Base-by-base conservation (phyloP, 1,139 yeast genomes). In the Pichia sp. region DNA sequence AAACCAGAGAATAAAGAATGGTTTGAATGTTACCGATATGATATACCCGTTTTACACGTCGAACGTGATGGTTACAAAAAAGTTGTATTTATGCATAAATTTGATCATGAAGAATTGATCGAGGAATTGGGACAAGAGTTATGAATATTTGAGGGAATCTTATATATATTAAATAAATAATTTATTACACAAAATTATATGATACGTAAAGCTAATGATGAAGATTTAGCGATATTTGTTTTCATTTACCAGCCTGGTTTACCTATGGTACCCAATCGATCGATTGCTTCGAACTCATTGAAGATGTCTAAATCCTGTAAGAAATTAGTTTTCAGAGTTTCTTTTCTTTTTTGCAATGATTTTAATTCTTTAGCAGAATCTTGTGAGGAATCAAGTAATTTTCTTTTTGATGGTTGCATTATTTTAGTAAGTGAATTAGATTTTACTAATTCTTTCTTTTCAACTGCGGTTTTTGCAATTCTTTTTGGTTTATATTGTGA, bases 41-140 rank as follows among this genome's bases (percentile, higher is more conserved):
- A 90, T 61, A 90, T 89, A 2, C 97, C 97, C 0, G 97, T 90
- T 0, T 65, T 88, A 38, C 96, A 89, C 61, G 71, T 87, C 18
- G 83, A 80, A 55, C 64, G 79, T 50, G 71, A 65, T 7, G 72
- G 71, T 43, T 66, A 62, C 37, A 69, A 74, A 43, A 73, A 82
- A 5, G 72, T 74, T 15, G 83, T 82, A 59, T 79, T 83, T 61
- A 87, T 88, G 90, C 97, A 89, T 66, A 74, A 81, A 50, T 73
- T 89, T 48, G 69, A 79, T 50, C 73, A 74, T 45, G 77, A 76
- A 13, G 80, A 84, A 55, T 67, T 87, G 4, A 56, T 71, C 27
- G 77, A 75, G 23, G 83, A 76, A 56, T 51, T 65, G 24, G 55
- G 53, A 13, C 64, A 65, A 48, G 66, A 63, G 32, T 32, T 63